These are phyloP conservation scores for Heliocybe sulcata DNA, from an alignment of 1,284 basidiomycete species.

Conservation along the genomic window DNA sequence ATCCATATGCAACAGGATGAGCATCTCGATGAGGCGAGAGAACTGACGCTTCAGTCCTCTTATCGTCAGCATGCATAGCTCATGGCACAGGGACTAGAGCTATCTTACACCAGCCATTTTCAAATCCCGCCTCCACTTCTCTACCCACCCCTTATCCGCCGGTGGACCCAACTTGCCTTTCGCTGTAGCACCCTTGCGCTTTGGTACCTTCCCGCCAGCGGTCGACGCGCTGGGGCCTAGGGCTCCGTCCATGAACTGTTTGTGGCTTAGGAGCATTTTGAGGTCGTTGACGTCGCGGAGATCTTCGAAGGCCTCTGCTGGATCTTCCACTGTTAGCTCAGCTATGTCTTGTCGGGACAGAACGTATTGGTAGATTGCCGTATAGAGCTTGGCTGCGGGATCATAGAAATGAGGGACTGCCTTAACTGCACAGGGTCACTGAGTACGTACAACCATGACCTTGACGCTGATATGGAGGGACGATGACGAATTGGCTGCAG, in stretches of 20 bases:
- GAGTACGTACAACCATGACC: conserved; percentile 80
- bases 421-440: background rate
- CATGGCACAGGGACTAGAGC: conserved; percentile 1
- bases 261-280: conserved; percentile 63
- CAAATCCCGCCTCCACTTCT: conserved; percentile 70
- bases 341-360: conserved; percentile 62
- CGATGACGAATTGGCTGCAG: conserved; percentile 85
- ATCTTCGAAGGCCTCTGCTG: conserved; percentile 93
- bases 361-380: conserved; percentile 77
- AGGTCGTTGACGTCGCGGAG: conserved; percentile 91
- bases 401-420: background rate
- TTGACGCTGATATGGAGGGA: conserved; percentile 85
- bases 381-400: conserved; percentile 78
- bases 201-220: conserved; percentile 38
- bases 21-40: conserved; percentile 87
- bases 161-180: conserved; percentile 73
- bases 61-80: conserved; percentile 3
- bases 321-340: conserved; percentile 96
- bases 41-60: conserved; percentile 74
- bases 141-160: conserved; percentile 72
- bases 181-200: conserved; percentile 19
- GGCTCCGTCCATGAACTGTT: conserved; percentile 61
- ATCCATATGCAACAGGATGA: conserved; percentile 72
- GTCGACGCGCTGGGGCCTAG: conserved; percentile 36
- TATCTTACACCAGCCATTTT: conserved; percentile 80